Percentiles rank a stretch among this genome's conserved stretches.
phyloP scores from a whole-genome alignment of 345 rosid species.

The Clarkia xantiana region DNA sequence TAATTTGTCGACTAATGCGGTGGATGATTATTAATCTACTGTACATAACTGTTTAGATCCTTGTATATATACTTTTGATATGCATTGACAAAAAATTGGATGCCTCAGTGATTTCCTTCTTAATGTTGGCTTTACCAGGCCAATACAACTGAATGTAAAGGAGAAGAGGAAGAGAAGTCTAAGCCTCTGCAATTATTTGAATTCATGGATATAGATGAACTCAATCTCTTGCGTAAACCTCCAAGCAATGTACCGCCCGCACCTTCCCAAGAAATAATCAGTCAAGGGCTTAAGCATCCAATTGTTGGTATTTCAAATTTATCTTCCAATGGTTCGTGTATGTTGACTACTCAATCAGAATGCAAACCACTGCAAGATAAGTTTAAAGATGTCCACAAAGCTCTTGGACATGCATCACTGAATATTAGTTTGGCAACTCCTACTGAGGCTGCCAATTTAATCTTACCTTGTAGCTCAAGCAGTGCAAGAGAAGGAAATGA shows the following conservation, averaged over 20 bases:
- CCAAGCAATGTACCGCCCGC: constrained; percentile 24
- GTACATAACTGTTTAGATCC: no score
- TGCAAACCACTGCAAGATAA: constrained; percentile 28
- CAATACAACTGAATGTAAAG: constrained; percentile 21
- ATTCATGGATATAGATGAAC: constrained; percentile 33
- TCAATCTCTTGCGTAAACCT: constrained; percentile 27
- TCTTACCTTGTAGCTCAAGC: constrained; percentile 19
- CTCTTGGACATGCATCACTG: constrained; percentile 49
- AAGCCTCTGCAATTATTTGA: constrained; percentile 22
- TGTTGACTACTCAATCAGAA: constrained; percentile 20
- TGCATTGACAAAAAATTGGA: not conserved
- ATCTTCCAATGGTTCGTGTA: constrained; percentile 14
- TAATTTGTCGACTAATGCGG: no score
- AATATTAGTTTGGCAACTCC: constrained; percentile 38
- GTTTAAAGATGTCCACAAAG: constrained; percentile 31
- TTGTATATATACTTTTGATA: no score
- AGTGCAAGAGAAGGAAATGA: constrained; percentile 33
- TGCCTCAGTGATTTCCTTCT: no score
- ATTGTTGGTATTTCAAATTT: constrained; percentile 18
- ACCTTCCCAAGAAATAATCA: constrained; percentile 19
- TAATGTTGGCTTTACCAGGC: constrained; percentile 13
- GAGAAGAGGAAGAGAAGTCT: constrained; percentile 28
- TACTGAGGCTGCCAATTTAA: constrained; percentile 20
- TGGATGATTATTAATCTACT: no score
- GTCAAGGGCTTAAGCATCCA: constrained; percentile 23